Percentiles rank a stretch among this genome's conserved stretches.
phyloP scores from a whole-genome alignment of 441 rosid genomes.

The Capsella rubella region DNA sequence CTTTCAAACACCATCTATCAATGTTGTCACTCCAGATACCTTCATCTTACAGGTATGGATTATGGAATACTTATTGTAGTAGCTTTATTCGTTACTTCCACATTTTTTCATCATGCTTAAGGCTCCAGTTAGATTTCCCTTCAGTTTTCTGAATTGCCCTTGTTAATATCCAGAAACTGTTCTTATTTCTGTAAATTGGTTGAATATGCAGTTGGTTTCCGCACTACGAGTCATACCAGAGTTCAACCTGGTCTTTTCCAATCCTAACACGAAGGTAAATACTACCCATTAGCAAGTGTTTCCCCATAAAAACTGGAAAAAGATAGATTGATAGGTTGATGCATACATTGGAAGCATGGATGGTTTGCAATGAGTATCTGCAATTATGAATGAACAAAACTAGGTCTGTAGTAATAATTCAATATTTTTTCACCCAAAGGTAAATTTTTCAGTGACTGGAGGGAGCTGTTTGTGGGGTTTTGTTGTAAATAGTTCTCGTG shows the following conservation, averaged over 20 bases:
- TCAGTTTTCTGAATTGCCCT: conserved; percentile 7
- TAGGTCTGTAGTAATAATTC: conserved; percentile 14
- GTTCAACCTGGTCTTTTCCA: conserved; percentile 76
- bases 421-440: conserved; percentile 53
- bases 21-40: conserved; percentile 81
- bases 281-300: conserved; percentile 6
- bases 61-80: conserved; percentile 18
- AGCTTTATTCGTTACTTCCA: conserved; percentile 13
- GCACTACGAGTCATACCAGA: conserved; percentile 79
- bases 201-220: conserved; percentile 87
- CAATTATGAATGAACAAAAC: conserved; percentile 17
- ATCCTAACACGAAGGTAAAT: conserved; percentile 87
- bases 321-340: too few species aligned
- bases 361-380: conserved; percentile 15
- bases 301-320: too few species aligned
- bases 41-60: too few species aligned
- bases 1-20: conserved; percentile 77
- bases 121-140: background rate
- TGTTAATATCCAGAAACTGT: conserved; percentile 23
- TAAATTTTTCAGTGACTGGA: conserved; percentile 84
- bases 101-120: conserved; percentile 4
- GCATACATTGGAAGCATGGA: too few species aligned
- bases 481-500: conserved; percentile 80
- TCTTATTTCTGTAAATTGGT: conserved; percentile 36
- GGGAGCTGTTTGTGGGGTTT: conserved; percentile 95